These are phyloP conservation scores for Vanderwaltozyma polyspora DNA, from an alignment of 805 yeast genomes.

Conservation along the genomic window DNA sequence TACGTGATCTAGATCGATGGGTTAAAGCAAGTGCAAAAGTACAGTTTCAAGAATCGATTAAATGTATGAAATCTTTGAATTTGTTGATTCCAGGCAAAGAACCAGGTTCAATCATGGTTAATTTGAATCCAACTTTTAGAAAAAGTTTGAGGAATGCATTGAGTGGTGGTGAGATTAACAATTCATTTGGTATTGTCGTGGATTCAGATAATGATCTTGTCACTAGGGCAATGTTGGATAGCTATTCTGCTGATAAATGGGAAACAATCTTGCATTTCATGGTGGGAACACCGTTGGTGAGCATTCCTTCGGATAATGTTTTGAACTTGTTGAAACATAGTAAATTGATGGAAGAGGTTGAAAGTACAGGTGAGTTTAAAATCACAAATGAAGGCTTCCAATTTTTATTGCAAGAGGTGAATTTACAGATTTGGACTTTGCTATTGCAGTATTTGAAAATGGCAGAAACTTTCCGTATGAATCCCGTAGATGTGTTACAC, in stretches of 20 bases:
- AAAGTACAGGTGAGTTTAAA: conserved; percentile 33
- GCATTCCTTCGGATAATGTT: conserved; percentile 72
- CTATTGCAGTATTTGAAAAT: conserved; percentile 76
- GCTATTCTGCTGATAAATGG: conserved; percentile 82
- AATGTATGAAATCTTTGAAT: conserved; percentile 65
- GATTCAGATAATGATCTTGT: conserved; percentile 46
- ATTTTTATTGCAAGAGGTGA: conserved; percentile 81
- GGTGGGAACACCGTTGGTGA: conserved; percentile 81
- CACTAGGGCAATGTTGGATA: conserved; percentile 56
- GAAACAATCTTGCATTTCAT: conserved; percentile 90
- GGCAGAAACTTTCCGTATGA: conserved; percentile 79
- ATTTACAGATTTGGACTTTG: conserved; percentile 90
- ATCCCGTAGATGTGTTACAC: conserved; percentile 89
- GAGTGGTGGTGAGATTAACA: conserved; percentile 60
- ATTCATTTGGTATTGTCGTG: conserved; percentile 68
- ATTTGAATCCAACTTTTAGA: conserved; percentile 63
- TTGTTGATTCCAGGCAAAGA: conserved; percentile 37
- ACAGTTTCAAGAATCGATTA: conserved; percentile 61
- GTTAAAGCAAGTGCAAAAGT: conserved; percentile 46
- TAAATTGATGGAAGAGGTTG: conserved; percentile 70
- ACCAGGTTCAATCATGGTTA: conserved; percentile 23
- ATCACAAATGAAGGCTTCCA: conserved; percentile 93
- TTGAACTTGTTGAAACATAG: conserved; percentile 64
- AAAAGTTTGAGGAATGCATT: conserved; percentile 69
- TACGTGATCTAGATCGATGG: conserved; percentile 64